Evolutionary conservation across 768 basidiomycete species (phyloP).

Genomic region (Strobilomyces confusus): DNA sequence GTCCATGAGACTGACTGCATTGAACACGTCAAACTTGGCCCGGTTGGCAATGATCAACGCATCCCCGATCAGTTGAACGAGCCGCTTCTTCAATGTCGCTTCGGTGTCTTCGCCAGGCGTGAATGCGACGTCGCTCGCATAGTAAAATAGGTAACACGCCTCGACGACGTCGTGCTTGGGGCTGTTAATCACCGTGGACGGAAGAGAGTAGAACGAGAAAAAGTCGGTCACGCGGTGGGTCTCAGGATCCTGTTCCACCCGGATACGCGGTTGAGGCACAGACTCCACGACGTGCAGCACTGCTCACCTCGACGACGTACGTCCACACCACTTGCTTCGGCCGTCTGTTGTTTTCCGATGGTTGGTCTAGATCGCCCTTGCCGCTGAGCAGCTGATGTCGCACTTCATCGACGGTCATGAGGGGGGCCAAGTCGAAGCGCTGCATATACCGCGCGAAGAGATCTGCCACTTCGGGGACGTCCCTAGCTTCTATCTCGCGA

Average conservation of each 20-base stretch:
- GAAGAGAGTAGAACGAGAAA: conserved; percentile 95
- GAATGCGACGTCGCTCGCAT: conserved; percentile 79
- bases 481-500: conserved; percentile 83
- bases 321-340: conserved; percentile 90
- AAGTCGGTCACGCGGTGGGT: conserved; percentile 89
- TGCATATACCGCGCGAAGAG: conserved; percentile 77
- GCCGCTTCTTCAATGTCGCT: conserved; percentile 59
- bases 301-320: conserved; percentile 83
- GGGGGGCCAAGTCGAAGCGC: conserved; percentile 78
- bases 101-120: conserved; percentile 57
- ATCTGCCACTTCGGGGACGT: conserved; percentile 65
- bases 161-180: conserved; percentile 71
- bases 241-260: conserved; percentile 59
- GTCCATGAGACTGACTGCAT: conserved; percentile 93
- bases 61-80: conserved; percentile 72
- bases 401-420: conserved; percentile 73
- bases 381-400: conserved; percentile 89
- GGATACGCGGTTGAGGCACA: neutral
- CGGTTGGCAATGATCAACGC: conserved; percentile 76
- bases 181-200: conserved; percentile 85
- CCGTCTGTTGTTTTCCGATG: conserved; percentile 38
- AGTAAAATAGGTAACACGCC: conserved; percentile 95
- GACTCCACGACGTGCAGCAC: conserved; percentile 25
- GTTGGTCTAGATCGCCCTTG: conserved; percentile 49
- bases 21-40: conserved; percentile 94